Conservation (phyloP, 345 rosid genomes). For the Lepidium aucheri region DNA sequence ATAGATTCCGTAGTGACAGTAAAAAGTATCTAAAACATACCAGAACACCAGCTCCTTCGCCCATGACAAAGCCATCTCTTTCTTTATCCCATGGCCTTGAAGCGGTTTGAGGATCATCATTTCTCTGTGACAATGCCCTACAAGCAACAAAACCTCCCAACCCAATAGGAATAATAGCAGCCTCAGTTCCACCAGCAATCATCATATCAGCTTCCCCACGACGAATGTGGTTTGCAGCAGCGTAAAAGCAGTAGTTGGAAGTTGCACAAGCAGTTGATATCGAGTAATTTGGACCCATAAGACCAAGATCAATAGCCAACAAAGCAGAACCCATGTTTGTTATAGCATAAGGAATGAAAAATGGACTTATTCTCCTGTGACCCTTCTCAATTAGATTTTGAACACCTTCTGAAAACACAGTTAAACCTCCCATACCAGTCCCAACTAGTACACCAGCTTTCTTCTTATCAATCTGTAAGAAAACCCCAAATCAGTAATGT, state of each 20-base stretch:
- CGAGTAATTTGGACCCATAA: slow-evolving; percentile 99
- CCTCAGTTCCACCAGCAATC: slow-evolving; percentile 99
- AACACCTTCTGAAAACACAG: slow-evolving; percentile 83
- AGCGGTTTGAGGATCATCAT: slow-evolving; percentile 95
- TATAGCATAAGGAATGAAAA: slow-evolving; percentile 84
- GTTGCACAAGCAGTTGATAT: slow-evolving; percentile 98
- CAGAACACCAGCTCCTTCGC: slow-evolving; percentile 97
- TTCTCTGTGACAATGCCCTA: slow-evolving; percentile 94
- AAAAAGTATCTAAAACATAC: slow-evolving; percentile 37
- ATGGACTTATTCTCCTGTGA: slow-evolving; percentile 78
- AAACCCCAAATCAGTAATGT: not conserved
- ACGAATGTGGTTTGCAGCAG: slow-evolving; percentile 97
- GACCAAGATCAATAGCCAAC: slow-evolving; percentile 87
- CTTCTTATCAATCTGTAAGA: slow-evolving; percentile 65
- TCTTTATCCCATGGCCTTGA: slow-evolving; percentile 98
- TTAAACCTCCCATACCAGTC: slow-evolving; percentile 97
- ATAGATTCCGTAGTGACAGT: not conserved
- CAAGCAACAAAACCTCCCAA: slow-evolving; percentile 98
- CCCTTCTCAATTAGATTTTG: slow-evolving; percentile 81
- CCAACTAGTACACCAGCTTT: slow-evolving; percentile 94
- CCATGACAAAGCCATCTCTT: slow-evolving; percentile 97
- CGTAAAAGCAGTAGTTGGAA: slow-evolving; percentile 92
- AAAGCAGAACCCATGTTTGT: slow-evolving; percentile 98
- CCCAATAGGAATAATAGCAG: slow-evolving; percentile 93
- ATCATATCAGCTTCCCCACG: slow-evolving; percentile 99